A percentile compares a stretch with the other conserved stretches of the same genome.
Conservation (phyloP, 345 rosid genomes). For the Firmiana major region DNA sequence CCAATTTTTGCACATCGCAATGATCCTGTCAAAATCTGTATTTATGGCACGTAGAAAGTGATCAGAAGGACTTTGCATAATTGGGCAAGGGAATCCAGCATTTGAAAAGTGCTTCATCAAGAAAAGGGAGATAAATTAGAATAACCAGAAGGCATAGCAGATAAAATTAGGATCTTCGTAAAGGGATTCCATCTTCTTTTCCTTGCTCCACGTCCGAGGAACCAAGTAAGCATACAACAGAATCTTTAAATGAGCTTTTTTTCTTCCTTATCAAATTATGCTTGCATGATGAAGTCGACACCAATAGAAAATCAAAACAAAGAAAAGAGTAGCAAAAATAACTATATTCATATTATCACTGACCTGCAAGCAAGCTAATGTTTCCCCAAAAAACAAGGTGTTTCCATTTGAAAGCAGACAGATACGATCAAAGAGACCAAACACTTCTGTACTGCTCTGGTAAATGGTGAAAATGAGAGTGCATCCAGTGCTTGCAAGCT, state of each 20-base stretch:
- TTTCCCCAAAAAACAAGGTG: constrained; percentile 92
- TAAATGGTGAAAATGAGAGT: constrained; percentile 83
- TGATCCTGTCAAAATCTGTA: constrained; percentile 96
- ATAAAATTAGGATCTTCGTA: background rate
- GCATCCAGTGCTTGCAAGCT: constrained; percentile 95
- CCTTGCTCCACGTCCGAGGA: background rate
- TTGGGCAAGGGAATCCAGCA: constrained; percentile 99
- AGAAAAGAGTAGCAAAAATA: constrained; percentile 5
- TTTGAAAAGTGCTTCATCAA: constrained; percentile 87
- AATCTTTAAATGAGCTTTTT: background rate
- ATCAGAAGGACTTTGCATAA: constrained; percentile 99
- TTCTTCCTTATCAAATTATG: background rate
- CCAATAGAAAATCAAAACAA: background rate
- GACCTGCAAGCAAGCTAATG: constrained; percentile 97
- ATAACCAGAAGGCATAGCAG: background rate
- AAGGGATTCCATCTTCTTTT: background rate
- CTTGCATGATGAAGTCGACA: constrained; percentile 4
- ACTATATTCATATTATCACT: background rate
- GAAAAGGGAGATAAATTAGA: constrained; percentile 24
- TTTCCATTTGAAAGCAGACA: constrained; percentile 97
- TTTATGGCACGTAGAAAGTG: constrained; percentile 95
- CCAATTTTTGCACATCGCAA: constrained; percentile 98
- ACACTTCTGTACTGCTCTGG: constrained; percentile 98
- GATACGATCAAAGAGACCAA: constrained; percentile 95
- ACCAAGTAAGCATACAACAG: constrained; percentile 10